Evolutionary conservation across 805 yeast genomes (phyloP).

Genomic region (Cephaloascus albidus): DNA sequence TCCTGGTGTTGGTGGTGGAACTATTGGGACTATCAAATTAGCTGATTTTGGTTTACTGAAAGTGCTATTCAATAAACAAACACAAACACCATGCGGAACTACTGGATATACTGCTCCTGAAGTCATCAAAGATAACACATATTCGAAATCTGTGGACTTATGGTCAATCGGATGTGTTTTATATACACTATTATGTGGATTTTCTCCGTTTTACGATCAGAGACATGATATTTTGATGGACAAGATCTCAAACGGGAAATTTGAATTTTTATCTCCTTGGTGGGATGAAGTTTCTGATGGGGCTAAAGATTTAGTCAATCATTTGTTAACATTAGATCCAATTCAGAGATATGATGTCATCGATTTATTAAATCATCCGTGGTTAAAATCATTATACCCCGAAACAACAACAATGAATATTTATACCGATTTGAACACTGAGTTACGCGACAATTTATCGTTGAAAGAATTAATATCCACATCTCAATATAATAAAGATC

Average conservation of each 20-base stretch:
- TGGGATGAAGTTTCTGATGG: conserved; percentile 75
- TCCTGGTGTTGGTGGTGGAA: conserved; percentile 49
- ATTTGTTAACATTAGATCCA: conserved; percentile 64
- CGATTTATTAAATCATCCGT: conserved; percentile 61
- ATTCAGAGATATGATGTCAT: conserved; percentile 57
- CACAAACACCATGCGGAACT: conserved; percentile 71
- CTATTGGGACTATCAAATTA: conserved; percentile 52
- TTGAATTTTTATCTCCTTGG: conserved; percentile 74
- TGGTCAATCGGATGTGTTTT: conserved; percentile 70
- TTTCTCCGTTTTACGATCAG: conserved; percentile 72
- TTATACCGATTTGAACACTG: background rate
- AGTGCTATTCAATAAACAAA: conserved; percentile 36
- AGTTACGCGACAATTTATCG: too few species aligned
- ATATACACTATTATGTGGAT: conserved; percentile 62
- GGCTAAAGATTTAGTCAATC: conserved; percentile 60
- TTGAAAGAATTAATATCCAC: too few species aligned
- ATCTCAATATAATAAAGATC: background rate
- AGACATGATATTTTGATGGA: conserved; percentile 51
- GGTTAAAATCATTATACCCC: conserved; percentile 27
- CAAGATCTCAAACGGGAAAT: conserved; percentile 66
- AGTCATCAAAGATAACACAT: conserved; percentile 48
- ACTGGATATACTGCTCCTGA: conserved; percentile 74
- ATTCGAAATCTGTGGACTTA: conserved; percentile 60
- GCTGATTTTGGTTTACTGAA: conserved; percentile 70
- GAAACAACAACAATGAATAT: background rate